Conservation (phyloP, 2,329 filamentous ascomycete genomes). For the Pseudogymnoascus sp. region DNA sequence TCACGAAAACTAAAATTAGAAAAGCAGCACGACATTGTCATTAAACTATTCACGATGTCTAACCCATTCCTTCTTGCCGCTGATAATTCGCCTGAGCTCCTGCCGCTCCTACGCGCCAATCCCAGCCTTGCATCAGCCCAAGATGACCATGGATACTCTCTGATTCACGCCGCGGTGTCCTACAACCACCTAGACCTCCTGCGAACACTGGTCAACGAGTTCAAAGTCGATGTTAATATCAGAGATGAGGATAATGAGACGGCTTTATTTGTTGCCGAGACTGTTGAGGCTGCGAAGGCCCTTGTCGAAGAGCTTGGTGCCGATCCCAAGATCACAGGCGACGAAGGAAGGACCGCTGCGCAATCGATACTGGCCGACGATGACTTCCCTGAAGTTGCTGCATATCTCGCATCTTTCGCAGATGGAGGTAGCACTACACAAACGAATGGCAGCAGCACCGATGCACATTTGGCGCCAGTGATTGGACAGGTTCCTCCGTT, state of each 20-base stretch:
- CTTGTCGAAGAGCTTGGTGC: constrained; percentile 78
- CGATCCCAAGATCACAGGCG: constrained; percentile 58
- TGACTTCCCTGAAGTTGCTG: constrained; percentile 68
- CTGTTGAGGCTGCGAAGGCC: constrained; percentile 66
- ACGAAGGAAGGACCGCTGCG: constrained; percentile 70
- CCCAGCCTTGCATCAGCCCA: constrained; percentile 72
- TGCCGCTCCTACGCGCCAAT: constrained; percentile 66
- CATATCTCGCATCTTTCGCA: constrained; percentile 46
- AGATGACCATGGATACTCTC: constrained; percentile 89
- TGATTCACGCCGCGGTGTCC: constrained; percentile 86
- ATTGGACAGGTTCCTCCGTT: constrained; percentile 47
- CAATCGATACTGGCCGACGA: constrained; percentile 75
- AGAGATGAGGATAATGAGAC: constrained; percentile 90
- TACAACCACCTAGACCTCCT: constrained; percentile 84
- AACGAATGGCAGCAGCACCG: constrained; percentile 20
- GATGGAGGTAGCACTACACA: constrained; percentile 26
- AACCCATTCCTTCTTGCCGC: constrained; percentile 74
- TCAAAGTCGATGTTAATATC: constrained; percentile 72
- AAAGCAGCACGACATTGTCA: not conserved
- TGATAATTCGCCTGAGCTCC: constrained; percentile 68
- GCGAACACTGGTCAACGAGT: constrained; percentile 66
- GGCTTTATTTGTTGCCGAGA: constrained; percentile 88
- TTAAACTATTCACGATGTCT: constrained; percentile 25
- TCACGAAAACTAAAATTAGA: not conserved
- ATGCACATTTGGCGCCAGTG: constrained; percentile 6